Conservation (phyloP, 495 filamentous ascomycete species). For the Rusavskia elegans region DNA sequence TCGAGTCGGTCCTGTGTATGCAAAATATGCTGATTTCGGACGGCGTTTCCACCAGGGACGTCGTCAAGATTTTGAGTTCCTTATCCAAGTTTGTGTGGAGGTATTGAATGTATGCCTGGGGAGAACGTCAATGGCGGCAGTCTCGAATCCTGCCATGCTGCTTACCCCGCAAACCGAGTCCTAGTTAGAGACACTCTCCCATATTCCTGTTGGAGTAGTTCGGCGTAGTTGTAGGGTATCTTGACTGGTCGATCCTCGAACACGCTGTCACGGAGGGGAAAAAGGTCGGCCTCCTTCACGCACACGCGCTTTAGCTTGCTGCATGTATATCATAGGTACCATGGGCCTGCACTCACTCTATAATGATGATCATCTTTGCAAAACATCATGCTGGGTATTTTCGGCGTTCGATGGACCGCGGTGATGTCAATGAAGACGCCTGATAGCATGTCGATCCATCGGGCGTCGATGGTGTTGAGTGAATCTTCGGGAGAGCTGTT, state of each 20-base stretch:
- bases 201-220: slow-evolving; percentile 63
- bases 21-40: no score
- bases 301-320: not conserved
- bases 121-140: no score
- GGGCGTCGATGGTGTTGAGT: slow-evolving; percentile 42
- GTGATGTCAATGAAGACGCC: slow-evolving; percentile 51
- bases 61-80: no score
- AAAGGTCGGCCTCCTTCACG: slow-evolving; percentile 47
- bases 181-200: slow-evolving; percentile 44
- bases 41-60: no score
- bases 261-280: slow-evolving; percentile 56
- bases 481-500: slow-evolving; percentile 28
- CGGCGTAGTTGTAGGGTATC: slow-evolving; percentile 61
- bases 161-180: slow-evolving; percentile 45
- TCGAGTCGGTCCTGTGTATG: no score
- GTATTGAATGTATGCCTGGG: no score
- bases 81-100: no score
- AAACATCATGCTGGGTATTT: slow-evolving; percentile 25
- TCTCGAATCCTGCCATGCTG: no score
- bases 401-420: slow-evolving; percentile 31
- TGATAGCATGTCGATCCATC: slow-evolving; percentile 45
- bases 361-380: slow-evolving; percentile 45
- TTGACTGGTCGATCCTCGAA: slow-evolving; percentile 65
- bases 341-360: slow-evolving; percentile 16
- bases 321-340: not conserved